phyloP scores from a whole-genome alignment of 2,329 filamentous ascomycete species.

The Sclerotinia sclerotiorum region DNA sequence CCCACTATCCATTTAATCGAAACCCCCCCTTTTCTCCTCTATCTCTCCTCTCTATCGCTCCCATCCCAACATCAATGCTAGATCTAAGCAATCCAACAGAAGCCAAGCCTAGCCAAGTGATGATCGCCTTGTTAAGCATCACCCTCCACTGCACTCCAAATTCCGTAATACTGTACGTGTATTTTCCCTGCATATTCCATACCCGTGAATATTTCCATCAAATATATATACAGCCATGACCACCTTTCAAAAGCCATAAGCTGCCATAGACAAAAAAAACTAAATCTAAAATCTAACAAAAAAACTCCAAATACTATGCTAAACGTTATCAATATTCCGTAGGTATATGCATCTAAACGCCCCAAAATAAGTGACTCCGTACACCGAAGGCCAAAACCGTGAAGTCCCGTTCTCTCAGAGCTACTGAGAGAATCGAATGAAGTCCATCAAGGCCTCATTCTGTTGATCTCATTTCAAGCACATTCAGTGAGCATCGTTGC shows the following conservation, averaged over 20 bases:
- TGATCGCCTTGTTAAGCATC: background rate
- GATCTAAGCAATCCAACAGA: too few relatives aligned
- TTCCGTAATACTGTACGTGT: background rate
- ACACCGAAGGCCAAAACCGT: background rate
- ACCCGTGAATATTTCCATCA: background rate
- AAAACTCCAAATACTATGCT: slow-evolving; percentile 16
- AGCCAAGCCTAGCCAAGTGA: background rate
- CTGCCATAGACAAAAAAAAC: background rate
- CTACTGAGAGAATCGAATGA: background rate
- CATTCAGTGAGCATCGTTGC: background rate
- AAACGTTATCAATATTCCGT: slow-evolving; percentile 16
- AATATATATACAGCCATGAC: background rate
- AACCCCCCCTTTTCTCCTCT: background rate
- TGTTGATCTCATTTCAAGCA: slow-evolving; percentile 5
- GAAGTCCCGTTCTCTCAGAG: background rate
- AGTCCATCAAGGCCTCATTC: slow-evolving; percentile 19
- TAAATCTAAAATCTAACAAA: too few relatives aligned
- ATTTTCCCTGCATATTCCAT: background rate
- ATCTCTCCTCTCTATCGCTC: background rate
- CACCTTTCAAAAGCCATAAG: background rate
- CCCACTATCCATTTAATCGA: background rate
- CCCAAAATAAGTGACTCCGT: background rate
- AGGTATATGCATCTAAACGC: slow-evolving; percentile 15
- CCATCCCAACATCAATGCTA: background rate
- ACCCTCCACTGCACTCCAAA: background rate